These are phyloP conservation scores for Phytopythium cucurbitacearum DNA, from an alignment of 352 stramenopile species.

Conservation along the genomic window DNA sequence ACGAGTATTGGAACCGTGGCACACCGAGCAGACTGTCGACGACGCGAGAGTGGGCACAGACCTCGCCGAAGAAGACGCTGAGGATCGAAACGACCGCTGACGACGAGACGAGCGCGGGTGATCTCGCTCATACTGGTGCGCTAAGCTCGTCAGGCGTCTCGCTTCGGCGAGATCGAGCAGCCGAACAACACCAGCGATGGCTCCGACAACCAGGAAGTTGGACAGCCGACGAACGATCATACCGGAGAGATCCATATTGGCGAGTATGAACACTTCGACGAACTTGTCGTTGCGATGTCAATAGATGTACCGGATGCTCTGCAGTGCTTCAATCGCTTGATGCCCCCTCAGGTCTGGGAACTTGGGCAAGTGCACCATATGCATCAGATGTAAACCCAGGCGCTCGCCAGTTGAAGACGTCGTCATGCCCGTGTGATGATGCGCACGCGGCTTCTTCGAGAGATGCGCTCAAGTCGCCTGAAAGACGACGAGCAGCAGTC, in stretches of 20 bases:
- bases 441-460: no score
- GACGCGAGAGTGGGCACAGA: constrained; percentile 3
- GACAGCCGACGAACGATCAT: constrained; percentile 30
- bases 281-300: constrained; percentile 42
- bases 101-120: no score
- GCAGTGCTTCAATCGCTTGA: constrained; percentile 36
- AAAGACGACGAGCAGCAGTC: no score
- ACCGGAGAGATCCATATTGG: constrained; percentile 27
- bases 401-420: constrained; percentile 20
- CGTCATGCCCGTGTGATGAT: constrained; percentile 34
- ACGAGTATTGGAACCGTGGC: constrained; percentile 11
- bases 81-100: constrained; percentile 12
- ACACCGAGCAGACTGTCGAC: constrained; percentile 14
- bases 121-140: no score
- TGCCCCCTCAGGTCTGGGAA: constrained; percentile 38
- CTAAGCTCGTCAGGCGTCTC: constrained; percentile 35
- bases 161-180: constrained; percentile 43
- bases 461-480: no score
- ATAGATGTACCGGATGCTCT: constrained; percentile 46
- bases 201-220: constrained; percentile 30
- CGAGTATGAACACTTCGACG: constrained; percentile 45
- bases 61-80: constrained; percentile 9
- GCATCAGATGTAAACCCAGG: constrained; percentile 41
- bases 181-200: constrained; percentile 36
- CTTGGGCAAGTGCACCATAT: constrained; percentile 28